Evolutionary conservation across 441 rosid genomes (phyloP), one percentile per base, ranked within the genome.

Genomic region (Pelargonium cotyledonis): DNA sequence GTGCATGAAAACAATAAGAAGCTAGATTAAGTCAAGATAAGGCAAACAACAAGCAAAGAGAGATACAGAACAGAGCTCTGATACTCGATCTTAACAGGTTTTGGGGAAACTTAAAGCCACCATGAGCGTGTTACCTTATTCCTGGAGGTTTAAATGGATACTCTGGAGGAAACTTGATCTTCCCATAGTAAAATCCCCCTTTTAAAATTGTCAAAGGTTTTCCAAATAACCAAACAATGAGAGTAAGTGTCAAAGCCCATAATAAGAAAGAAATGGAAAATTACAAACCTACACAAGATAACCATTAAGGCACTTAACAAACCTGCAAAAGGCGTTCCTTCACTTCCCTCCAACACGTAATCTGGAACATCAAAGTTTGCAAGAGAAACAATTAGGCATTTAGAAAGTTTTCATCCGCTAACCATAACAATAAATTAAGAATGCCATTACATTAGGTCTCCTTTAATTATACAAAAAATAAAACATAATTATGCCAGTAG

Each of bases 91-190:
- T 55, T 55, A 15, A 15, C 21, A 15, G 21, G 8, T 53, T 46
- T 53, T 4, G 19, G 16, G 19, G 16, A 53, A 53, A 14, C 19
- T 53, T 53, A 53, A 53, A 53, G 21, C 8, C 8, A 18, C 16
- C 23, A 55, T 3, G 5, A 55, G 21, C 26, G 26, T 4, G 85
- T 55, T 82, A 94, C 97, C 91, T 90, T 73, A 94, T 94, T 80
- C 99, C 99, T 8, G 99, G 97, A 80, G 99, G 99, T 79, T 90
- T 94, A 71, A 85, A 91, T 8, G 97, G 99, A 83, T 94, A 94
- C 66, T 94, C 97, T 8, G 97, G 85, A 71, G 97, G 97, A 72
- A 94, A 94, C 85, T 91, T 89, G 84, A 94, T 94, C 85, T 88
- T 94, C 67, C 97, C 99, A 72, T 94, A 87, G 81, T 94, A 94